Conservation (phyloP, 2,329 filamentous ascomycete genomes). For the Aschersonia sp. region DNA sequence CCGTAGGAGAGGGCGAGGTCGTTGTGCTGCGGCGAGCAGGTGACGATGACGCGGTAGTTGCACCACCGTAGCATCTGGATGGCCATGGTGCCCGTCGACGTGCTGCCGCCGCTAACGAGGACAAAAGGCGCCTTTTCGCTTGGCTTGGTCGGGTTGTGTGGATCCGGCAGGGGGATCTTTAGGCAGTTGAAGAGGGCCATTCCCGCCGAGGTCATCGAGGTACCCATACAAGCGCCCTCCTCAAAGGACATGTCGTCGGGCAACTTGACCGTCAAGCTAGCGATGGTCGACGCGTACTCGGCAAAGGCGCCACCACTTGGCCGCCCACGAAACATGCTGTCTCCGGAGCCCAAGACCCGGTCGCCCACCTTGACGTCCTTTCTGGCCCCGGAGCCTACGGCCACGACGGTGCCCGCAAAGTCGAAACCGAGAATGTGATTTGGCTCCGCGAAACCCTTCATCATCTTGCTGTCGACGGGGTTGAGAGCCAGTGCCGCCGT, state of each 20-base stretch:
- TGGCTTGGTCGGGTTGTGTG: neutral
- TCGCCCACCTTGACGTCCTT: slow-evolving; percentile 10
- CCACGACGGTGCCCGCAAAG: slow-evolving; percentile 13
- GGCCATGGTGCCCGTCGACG: neutral
- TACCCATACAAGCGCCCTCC: neutral
- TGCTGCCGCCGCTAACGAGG: neutral
- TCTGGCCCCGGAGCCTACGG: slow-evolving; percentile 8
- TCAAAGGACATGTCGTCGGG: neutral
- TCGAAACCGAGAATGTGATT: slow-evolving; percentile 14
- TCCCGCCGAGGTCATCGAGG: neutral
- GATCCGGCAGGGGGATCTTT: neutral
- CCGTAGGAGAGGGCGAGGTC: slow-evolving; percentile 20
- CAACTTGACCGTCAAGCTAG: neutral
- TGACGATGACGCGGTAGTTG: slow-evolving; percentile 4
- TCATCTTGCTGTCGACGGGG: slow-evolving; percentile 16
- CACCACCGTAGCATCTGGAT: neutral
- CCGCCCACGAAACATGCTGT: slow-evolving; percentile 2
- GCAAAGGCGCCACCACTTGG: slow-evolving; percentile 3
- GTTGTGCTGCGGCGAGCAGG: slow-evolving; percentile 3
- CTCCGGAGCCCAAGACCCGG: slow-evolving; percentile 11
- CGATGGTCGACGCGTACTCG: neutral
- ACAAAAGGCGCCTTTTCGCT: neutral
- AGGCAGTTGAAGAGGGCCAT: neutral
- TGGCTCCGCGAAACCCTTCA: slow-evolving; percentile 5
- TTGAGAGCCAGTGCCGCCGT: slow-evolving; percentile 13